Base-by-base conservation (phyloP, 257 asterid species). In the Striga asiatica region DNA sequence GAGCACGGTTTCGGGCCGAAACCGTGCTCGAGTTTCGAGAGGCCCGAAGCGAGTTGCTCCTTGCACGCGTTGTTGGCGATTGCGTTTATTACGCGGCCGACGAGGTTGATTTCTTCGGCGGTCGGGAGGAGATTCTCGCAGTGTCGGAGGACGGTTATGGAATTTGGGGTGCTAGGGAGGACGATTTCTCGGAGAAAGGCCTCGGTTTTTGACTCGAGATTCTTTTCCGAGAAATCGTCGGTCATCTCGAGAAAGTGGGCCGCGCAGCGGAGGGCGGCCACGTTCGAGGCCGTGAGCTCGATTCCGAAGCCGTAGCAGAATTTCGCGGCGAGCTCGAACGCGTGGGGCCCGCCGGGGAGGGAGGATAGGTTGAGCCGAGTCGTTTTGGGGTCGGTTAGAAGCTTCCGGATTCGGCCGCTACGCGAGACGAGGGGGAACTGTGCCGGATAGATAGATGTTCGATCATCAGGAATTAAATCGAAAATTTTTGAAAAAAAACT, bases 341-440 rank as follows among this genome's bases (percentile, higher is more conserved):
- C 92, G 22, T 75, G 87, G 39, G 95, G 66, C 74, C 98, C 98
- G 4, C 98, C 98, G 12, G 96, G 98, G 8, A 89, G 66, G 12
- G 70, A 67, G 0, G 81, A 73, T 45, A 89, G 84, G 59, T 72
- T 81, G 24, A 89, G 42, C 66, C 78, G 71, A 5, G 87, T 66
- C 45, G 67, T 47, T 57, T 83, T 89, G 12, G 96, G 72, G 37
- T 89, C 98, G 39, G 74, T 37, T 61, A 89, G 19, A 25, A 80
- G 59, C 56, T 80, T 86, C 18, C 96, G 72, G 45, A 89, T 80
- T 60, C 69, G 73, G 34, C 96, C 98, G 56, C 96, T 81, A 54
- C 91, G 66, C 10, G 98, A 86, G 57, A 86, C 95, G 19, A 89
- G 77, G 50, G 96, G 96, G 54, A 86, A 83, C 96, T 89, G 83